These are phyloP conservation scores for Citrus mangshanensis DNA, from an alignment of 345 rosid genomes.

Conservation along the genomic window DNA sequence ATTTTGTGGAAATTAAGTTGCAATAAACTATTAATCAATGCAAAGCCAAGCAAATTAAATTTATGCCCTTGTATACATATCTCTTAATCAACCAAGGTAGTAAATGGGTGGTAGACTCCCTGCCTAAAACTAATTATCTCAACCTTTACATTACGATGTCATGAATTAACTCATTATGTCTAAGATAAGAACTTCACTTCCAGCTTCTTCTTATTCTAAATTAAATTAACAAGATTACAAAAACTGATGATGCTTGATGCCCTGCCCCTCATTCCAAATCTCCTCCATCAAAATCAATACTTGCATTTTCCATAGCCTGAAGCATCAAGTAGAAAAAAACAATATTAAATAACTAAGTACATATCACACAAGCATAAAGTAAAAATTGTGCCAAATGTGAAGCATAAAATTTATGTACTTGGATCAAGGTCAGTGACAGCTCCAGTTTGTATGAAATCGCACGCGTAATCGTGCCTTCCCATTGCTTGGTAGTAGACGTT, in stretches of 20 bases:
- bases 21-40: too few relatives aligned
- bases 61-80: too few relatives aligned
- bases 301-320: slow-evolving; percentile 62
- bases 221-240: not conserved
- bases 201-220: too few relatives aligned
- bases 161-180: not conserved
- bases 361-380: not conserved
- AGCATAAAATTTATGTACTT: slow-evolving; percentile 31
- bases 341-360: not conserved
- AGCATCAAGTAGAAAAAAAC: not conserved
- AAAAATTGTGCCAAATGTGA: not conserved
- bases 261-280: not conserved
- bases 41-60: too few relatives aligned
- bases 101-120: too few relatives aligned
- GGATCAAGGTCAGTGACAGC: slow-evolving; percentile 44
- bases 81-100: too few relatives aligned
- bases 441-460: slow-evolving; percentile 61
- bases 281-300: slow-evolving; percentile 14
- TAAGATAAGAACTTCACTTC: not conserved
- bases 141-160: too few relatives aligned
- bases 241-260: not conserved
- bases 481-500: slow-evolving; percentile 58
- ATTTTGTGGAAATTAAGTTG: too few relatives aligned
- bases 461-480: slow-evolving; percentile 45
- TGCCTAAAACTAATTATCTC: too few relatives aligned